phyloP scores from a whole-genome alignment of 345 rosid species.

The Noccaea bulbosa region DNA sequence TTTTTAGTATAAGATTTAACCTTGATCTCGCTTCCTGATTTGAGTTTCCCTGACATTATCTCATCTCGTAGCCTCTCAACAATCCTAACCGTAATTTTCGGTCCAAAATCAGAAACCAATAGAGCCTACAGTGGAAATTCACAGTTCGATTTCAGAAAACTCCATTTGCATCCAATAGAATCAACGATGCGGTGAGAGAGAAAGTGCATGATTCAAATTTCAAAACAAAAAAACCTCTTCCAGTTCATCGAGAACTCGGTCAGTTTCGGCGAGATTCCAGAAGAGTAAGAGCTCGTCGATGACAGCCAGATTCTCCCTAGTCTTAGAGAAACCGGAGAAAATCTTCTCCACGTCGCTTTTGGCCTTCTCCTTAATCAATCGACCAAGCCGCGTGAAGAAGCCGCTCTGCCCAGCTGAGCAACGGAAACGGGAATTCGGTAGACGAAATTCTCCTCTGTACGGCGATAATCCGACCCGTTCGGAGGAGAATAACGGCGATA shows the following conservation, averaged over 20 bases:
- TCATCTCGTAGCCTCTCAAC: constrained; percentile 87
- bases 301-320: constrained; percentile 89
- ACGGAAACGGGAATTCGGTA: constrained; percentile 45
- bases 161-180: neutral
- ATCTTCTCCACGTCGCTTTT: constrained; percentile 92
- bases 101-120: constrained; percentile 95
- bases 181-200: neutral
- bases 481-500: constrained; percentile 41
- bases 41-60: constrained; percentile 79
- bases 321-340: constrained; percentile 89
- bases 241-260: constrained; percentile 87
- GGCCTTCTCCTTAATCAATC: constrained; percentile 89
- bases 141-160: neutral
- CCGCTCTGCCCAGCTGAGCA: constrained; percentile 82
- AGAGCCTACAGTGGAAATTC: constrained; percentile 54
- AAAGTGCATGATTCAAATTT: neutral
- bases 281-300: constrained; percentile 89
- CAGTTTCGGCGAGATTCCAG: constrained; percentile 95
- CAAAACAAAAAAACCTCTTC: constrained; percentile 65
- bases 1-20: constrained; percentile 31
- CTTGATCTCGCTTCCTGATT: constrained; percentile 93
- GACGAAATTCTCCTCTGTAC: constrained; percentile 26
- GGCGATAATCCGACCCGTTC: constrained; percentile 9
- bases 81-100: constrained; percentile 80
- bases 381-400: constrained; percentile 85